Percentiles rank a stretch among this genome's conserved stretches.
phyloP scores from a whole-genome alignment of 2,329 filamentous ascomycete genomes.

The Xylaria sp. region DNA sequence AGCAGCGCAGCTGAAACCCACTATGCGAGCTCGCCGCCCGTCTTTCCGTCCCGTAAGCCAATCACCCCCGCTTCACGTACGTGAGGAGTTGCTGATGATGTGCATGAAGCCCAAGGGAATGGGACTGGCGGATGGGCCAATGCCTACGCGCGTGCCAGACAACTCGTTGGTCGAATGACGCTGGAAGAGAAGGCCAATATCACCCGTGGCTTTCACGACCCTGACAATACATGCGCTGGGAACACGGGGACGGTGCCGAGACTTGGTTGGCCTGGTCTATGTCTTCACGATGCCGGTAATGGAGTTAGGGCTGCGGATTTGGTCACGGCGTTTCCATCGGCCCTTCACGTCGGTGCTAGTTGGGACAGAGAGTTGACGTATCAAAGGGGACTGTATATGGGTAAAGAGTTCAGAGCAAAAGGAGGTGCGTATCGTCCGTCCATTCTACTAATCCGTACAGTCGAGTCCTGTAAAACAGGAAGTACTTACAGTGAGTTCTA shows the following conservation, averaged over 20 bases:
- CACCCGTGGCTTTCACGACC: slow-evolving; percentile 36
- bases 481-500: slow-evolving; percentile 12
- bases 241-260: slow-evolving; percentile 43
- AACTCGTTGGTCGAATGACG: slow-evolving; percentile 57
- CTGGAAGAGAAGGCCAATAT: slow-evolving; percentile 58
- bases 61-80: neutral
- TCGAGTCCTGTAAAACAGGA: neutral
- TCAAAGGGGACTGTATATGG: slow-evolving; percentile 48
- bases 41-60: slow-evolving; percentile 30
- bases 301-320: slow-evolving; percentile 45
- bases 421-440: slow-evolving; percentile 31
- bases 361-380: slow-evolving; percentile 53
- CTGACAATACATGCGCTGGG: slow-evolving; percentile 48
- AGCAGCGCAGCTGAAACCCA: slow-evolving; percentile 13
- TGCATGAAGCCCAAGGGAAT: slow-evolving; percentile 29
- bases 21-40: slow-evolving; percentile 28
- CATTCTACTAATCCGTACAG: too few relatives aligned
- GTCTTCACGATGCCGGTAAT: slow-evolving; percentile 46
- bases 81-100: slow-evolving; percentile 1
- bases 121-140: slow-evolving; percentile 45
- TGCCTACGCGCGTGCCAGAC: slow-evolving; percentile 53
- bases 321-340: slow-evolving; percentile 45
- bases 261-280: slow-evolving; percentile 43
- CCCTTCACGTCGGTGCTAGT: slow-evolving; percentile 42
- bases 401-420: slow-evolving; percentile 51